A percentile compares a stretch with the other conserved stretches of the same genome.
These are phyloP conservation scores for Endocarpon pusillum DNA, from an alignment of 495 filamentous ascomycete species.

Conservation along the genomic window DNA sequence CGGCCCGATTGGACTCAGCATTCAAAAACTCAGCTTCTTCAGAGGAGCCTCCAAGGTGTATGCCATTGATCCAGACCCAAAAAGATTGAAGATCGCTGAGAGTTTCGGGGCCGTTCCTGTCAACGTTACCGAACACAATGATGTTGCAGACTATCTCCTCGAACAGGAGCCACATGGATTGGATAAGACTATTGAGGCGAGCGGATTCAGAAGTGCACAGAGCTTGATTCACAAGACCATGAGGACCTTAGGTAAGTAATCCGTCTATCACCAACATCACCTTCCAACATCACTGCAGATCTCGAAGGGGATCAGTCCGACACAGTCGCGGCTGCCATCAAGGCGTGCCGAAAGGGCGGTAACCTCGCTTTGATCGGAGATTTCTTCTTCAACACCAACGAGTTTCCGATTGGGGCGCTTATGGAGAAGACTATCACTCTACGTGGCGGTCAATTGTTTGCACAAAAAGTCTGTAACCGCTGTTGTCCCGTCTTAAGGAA, in stretches of 20 bases:
- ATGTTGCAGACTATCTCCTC: constrained; percentile 16
- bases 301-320: constrained; percentile 16
- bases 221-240: constrained; percentile 11
- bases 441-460: constrained; percentile 13
- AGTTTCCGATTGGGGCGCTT: constrained; percentile 15
- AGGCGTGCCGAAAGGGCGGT: constrained; percentile 17
- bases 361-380: constrained; percentile 18
- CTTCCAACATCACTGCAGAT: too few relatives aligned
- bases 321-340: constrained; percentile 15
- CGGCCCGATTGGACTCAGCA: constrained; percentile 17
- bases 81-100: constrained; percentile 14
- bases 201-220: constrained; percentile 16
- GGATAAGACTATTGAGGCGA: constrained; percentile 20
- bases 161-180: constrained; percentile 17
- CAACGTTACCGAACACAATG: constrained; percentile 11
- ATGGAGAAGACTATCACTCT: constrained; percentile 17
- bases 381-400: constrained; percentile 15
- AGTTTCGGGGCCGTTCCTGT: constrained; percentile 14
- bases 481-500: background rate
- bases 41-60: constrained; percentile 17
- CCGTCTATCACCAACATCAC: too few relatives aligned
- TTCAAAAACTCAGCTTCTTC: constrained; percentile 12
- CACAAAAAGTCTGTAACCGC: constrained; percentile 10
- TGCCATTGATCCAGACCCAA: constrained; percentile 17
- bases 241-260: constrained; percentile 14